Evolutionary conservation across 2,329 filamentous ascomycete genomes (phyloP), one percentile per base, ranked within the genome.

Genomic region (Colletotrichum chrysophilum): DNA sequence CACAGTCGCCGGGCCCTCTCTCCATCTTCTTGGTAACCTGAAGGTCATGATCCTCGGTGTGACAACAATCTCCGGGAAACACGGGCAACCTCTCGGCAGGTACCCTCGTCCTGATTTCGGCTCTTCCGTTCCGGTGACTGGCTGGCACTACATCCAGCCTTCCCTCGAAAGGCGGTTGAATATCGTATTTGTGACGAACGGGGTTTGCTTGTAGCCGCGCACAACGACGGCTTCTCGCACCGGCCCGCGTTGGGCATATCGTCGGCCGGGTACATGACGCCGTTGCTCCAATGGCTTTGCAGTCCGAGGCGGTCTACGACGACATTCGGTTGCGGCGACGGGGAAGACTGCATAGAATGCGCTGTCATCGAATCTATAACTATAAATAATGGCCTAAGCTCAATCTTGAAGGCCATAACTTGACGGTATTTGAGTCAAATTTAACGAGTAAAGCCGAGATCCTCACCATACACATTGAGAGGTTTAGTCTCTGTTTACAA

Each of bases 231-330:
- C 56, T 73, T 36, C 48, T 55, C 32, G 74, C 70, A 69, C 64
- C 74, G 70, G 65, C 64, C 70, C 64, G 74, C 34, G 28, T 69
- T 48, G 64, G 48, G 43, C 48, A 69, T 68, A 48, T 67, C 74
- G 18, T 38, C 70, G 74, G 74, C 43, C 65, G 65, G 70, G 21
- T 48, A 66, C 74, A 66, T 69, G 34, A 18, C 32, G 70, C 28
- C 24, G 18, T 56, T 6, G 26, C 34, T 61, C 32, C 38, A 16
- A 56, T 61, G 16, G 26, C 13, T 21, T 48, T 26, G 5, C 16
- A 34, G 32, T 18, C 36, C 32, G 34, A 36, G 30, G 24, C 38
- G 58, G 64, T 38, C 26, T 32, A n/a, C 38, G n/a, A 69, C 52
- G 43, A 61, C 21, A 32, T n/a, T 13, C 43, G 21, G 8, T 14